Conservation (phyloP, 2,329 filamentous ascomycete species). For the Aspergillus piperis region DNA sequence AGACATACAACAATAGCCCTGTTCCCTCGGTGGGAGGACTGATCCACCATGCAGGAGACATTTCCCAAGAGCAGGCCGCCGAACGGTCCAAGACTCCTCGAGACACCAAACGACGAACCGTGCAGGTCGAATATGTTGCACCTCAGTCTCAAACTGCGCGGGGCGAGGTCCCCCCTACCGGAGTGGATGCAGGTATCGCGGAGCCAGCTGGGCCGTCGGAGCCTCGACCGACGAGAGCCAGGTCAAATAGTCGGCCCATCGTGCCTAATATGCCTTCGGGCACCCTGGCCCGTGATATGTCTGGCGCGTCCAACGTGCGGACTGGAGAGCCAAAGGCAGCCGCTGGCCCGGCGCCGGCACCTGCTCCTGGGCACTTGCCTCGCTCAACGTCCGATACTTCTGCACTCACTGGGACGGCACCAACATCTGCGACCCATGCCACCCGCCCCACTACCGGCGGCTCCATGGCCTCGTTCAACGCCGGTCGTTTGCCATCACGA, state of each 20-base stretch:
- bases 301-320: slow-evolving; percentile 10
- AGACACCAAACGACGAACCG: slow-evolving; percentile 88
- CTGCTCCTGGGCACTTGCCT: slow-evolving; percentile 53
- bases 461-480: slow-evolving; percentile 68
- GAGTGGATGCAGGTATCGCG: slow-evolving; percentile 13
- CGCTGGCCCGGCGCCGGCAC: slow-evolving; percentile 38
- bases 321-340: slow-evolving; percentile 20
- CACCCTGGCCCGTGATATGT: slow-evolving; percentile 4
- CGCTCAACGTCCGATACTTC: slow-evolving; percentile 61
- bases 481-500: slow-evolving; percentile 67
- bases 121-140: slow-evolving; percentile 96
- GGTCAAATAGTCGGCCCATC: slow-evolving; percentile 18
- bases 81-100: slow-evolving; percentile 67
- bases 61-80: slow-evolving; percentile 66
- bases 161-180: slow-evolving; percentile 51
- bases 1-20: slow-evolving; percentile 56
- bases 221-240: slow-evolving; percentile 50
- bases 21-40: slow-evolving; percentile 60
- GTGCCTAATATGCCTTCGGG: slow-evolving; percentile 9
- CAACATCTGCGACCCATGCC: slow-evolving; percentile 43
- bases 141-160: slow-evolving; percentile 83
- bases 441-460: slow-evolving; percentile 77
- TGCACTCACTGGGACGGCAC: slow-evolving; percentile 49
- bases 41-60: slow-evolving; percentile 70
- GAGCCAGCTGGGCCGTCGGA: slow-evolving; percentile 21